These are phyloP conservation scores for Picea sitchensis DNA, from an alignment of 75 land plant species.

Conservation along the genomic window DNA sequence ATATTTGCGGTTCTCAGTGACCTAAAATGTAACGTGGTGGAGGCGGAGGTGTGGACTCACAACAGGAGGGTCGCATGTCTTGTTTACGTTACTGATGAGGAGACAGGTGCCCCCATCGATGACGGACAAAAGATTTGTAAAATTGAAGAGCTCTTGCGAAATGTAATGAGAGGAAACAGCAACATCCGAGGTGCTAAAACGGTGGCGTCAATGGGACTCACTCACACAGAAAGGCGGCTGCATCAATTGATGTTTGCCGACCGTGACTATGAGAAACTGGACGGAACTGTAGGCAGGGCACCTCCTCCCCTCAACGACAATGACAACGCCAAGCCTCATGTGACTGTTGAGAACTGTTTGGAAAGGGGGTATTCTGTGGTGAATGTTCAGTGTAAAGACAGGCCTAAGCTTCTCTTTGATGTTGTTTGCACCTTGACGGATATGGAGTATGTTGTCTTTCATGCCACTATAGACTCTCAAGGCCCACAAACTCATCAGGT, in stretches of 20 bases:
- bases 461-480: slow-evolving; percentile 63
- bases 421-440: slow-evolving; percentile 95
- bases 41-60: slow-evolving; percentile 82
- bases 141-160: slow-evolving; percentile 57
- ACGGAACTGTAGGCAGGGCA: not conserved
- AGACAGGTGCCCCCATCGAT: slow-evolving; percentile 37
- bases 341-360: slow-evolving; percentile 58
- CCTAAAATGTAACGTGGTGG: slow-evolving; percentile 58
- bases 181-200: slow-evolving; percentile 42
- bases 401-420: slow-evolving; percentile 88
- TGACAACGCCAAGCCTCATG: not conserved
- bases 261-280: slow-evolving; percentile 39
- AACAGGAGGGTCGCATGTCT: slow-evolving; percentile 69
- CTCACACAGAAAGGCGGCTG: slow-evolving; percentile 63
- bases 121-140: slow-evolving; percentile 30
- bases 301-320: not conserved
- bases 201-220: slow-evolving; percentile 33
- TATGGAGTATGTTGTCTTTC: slow-evolving; percentile 91
- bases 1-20: slow-evolving; percentile 68
- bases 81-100: slow-evolving; percentile 48
- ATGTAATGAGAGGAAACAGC: slow-evolving; percentile 45
- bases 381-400: slow-evolving; percentile 71
- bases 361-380: slow-evolving; percentile 82
- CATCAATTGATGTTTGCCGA: slow-evolving; percentile 77
- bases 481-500: slow-evolving; percentile 58